These are phyloP conservation scores for Ceratorhiza oryzae-sativae DNA, from an alignment of 1,284 basidiomycete genomes.

Conservation along the genomic window DNA sequence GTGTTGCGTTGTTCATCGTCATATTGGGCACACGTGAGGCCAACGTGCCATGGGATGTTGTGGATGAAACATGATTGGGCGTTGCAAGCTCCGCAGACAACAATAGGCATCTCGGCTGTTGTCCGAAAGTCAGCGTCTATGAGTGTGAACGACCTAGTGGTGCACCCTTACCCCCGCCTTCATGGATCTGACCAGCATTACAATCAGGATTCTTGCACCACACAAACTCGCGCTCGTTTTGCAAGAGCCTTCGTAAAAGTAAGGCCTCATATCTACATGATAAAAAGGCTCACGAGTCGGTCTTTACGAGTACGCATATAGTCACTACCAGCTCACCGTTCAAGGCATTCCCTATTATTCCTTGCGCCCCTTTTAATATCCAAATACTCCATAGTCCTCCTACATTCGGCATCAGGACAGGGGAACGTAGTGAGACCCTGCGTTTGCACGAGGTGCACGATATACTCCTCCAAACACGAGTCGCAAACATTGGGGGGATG, in stretches of 20 bases:
- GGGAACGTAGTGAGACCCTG: neutral
- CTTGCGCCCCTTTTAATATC: neutral
- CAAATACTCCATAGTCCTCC: slow-evolving; percentile 2
- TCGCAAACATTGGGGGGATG: slow-evolving; percentile 3
- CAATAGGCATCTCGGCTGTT: slow-evolving; percentile 2
- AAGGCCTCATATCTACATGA: slow-evolving; percentile 36
- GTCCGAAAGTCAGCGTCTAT: neutral
- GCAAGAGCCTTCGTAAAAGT: slow-evolving; percentile 12
- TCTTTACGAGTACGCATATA: neutral
- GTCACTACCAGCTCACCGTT: neutral
- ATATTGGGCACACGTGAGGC: slow-evolving; percentile 36
- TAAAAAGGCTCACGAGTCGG: too few relatives aligned
- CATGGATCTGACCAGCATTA: slow-evolving; percentile 28
- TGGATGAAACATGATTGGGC: slow-evolving; percentile 27
- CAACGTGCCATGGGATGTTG: slow-evolving; percentile 35
- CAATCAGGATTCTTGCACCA: slow-evolving; percentile 38
- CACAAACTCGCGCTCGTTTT: slow-evolving; percentile 18
- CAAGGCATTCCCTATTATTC: slow-evolving; percentile 4
- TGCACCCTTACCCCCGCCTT: slow-evolving; percentile 11
- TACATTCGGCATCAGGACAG: slow-evolving; percentile 1
- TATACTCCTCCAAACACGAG: slow-evolving; percentile 4
- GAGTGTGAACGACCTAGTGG: neutral
- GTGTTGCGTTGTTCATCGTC: neutral
- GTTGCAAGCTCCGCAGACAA: slow-evolving; percentile 27
- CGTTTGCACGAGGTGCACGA: neutral